Conservation (phyloP, 2,329 filamentous ascomycete species). For the Aspergillus tanneri region DNA sequence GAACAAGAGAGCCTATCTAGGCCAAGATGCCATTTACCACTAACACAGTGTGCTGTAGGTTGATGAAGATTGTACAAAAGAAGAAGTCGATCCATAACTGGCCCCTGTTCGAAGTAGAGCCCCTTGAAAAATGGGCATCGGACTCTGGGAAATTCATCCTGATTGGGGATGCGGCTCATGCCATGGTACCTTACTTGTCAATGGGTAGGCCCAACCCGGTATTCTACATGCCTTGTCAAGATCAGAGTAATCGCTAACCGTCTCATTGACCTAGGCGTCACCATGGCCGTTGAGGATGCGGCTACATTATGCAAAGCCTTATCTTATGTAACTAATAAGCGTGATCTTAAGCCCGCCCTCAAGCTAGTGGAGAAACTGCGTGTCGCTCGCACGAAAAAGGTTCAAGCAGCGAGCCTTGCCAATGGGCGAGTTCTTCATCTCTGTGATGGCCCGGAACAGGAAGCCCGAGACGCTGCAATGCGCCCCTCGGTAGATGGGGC, state of each 20-base stretch:
- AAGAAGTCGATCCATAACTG: slow-evolving; percentile 20
- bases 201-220: no score
- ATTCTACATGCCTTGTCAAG: not conserved
- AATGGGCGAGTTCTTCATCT: slow-evolving; percentile 53
- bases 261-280: slow-evolving; percentile 38
- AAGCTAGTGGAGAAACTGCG: slow-evolving; percentile 40
- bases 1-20: no score
- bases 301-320: slow-evolving; percentile 39
- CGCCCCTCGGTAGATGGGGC: slow-evolving; percentile 40
- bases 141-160: slow-evolving; percentile 39
- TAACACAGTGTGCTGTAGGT: no score
- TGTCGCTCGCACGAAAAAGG: slow-evolving; percentile 35
- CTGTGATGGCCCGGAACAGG: slow-evolving; percentile 43
- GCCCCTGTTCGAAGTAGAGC: slow-evolving; percentile 28
- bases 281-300: slow-evolving; percentile 48
- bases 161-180: slow-evolving; percentile 46
- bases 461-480: slow-evolving; percentile 46
- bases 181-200: slow-evolving; percentile 48
- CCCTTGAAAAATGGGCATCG: slow-evolving; percentile 16
- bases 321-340: slow-evolving; percentile 22
- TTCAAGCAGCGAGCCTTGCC: slow-evolving; percentile 48
- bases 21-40: no score
- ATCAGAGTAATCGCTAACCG: not conserved
- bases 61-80: no score
- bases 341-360: slow-evolving; percentile 35